Evolutionary conservation across 805 yeast genomes (phyloP).

Genomic region (Nakazawaea laoshanensis): DNA sequence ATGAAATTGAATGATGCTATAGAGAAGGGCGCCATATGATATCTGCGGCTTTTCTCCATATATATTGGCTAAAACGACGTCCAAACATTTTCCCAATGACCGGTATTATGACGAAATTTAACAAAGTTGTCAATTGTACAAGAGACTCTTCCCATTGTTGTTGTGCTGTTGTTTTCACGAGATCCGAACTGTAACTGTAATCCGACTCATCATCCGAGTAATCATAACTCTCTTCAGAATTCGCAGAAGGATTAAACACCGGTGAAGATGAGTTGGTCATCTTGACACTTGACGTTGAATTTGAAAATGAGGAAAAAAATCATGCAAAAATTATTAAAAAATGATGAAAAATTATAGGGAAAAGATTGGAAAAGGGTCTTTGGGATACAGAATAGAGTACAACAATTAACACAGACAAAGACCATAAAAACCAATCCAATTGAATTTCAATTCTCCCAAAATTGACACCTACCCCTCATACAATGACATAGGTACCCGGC

Average conservation of each 20-base stretch:
- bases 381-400: too few species aligned
- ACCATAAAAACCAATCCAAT: too few species aligned
- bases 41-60: conserved; percentile 23
- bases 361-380: too few species aligned
- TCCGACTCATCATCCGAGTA: conserved; percentile 8
- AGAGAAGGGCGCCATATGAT: conserved; percentile 7
- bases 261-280: conserved; percentile 7
- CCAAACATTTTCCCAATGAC: conserved; percentile 62
- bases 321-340: too few species aligned
- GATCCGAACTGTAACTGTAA: conserved; percentile 23
- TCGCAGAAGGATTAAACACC: conserved; percentile 4
- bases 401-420: too few species aligned
- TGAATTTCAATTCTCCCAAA: too few species aligned
- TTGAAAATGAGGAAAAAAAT: too few species aligned
- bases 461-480: too few species aligned
- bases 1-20: neutral
- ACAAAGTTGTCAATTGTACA: conserved; percentile 46
- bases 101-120: conserved; percentile 56
- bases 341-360: too few species aligned
- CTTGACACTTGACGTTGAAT: too few species aligned
- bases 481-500: too few species aligned
- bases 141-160: conserved; percentile 70
- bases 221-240: conserved; percentile 6
- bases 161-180: conserved; percentile 35
- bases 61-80: conserved; percentile 39